Base-by-base conservation (phyloP, 345 rosid species). In the Populus simonii region DNA sequence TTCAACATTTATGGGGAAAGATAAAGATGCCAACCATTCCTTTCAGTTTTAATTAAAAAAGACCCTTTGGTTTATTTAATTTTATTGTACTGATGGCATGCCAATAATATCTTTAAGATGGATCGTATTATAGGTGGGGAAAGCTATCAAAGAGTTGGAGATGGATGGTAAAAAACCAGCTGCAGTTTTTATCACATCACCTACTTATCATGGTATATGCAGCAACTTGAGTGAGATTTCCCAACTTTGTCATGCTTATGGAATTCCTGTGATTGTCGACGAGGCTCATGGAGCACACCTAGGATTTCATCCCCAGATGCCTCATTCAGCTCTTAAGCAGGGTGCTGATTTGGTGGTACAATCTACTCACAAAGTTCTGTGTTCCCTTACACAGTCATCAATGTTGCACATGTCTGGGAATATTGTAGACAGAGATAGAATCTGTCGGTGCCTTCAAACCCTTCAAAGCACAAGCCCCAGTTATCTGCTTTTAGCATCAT, bases 141-240 rank as follows among this genome's bases (percentile, higher is more conserved):
- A 84, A 73, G 87, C 91, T 43, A 83, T 88, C 72, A 59, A 82
- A 71, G 91, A 87, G 38, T 82, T 90, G 82, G 80, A 79, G 68
- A 80, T 23, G 70, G 90, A 85, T 68, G 89, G 90, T 63, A 69
- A 74, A 78, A 87, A 77, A 80, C 83, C 88, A 59, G 87, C 83
- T 16, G 93, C 91, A 25, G 88, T 90, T 83, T 86, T 90, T 68
- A 76, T 90, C 76, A 90, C 91, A 41, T 90, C 90, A 51, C 93
- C 91, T 13, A 90, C 93, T 41, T 90, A 90, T 51, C 91, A 90
- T 65, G 93, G 93, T 72, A 79, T 90, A 70, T 90, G 91, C 79
- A 88, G 91, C 79, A 83, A 90, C 78, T 68, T 88, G 72, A 51
- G 33, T 7, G 87, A 88, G 72, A 80, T 87, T 78, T 87, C 87